Base-by-base conservation (phyloP, 192 early-diverging fungal genomes). In the Linderina pennispora region DNA sequence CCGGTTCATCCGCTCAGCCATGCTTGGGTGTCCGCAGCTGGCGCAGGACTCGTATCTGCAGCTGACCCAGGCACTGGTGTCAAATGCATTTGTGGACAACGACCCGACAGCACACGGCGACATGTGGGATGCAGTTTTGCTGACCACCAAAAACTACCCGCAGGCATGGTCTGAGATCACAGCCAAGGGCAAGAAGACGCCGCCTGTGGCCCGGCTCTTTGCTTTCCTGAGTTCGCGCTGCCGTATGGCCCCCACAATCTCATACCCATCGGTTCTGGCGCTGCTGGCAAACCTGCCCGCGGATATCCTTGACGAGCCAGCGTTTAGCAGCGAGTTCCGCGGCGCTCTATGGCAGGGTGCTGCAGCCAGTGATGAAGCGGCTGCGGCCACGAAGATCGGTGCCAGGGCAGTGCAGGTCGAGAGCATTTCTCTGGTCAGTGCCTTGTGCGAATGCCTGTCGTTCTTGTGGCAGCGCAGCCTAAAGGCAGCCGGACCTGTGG, bases 91-190 rank as follows among this genome's bases (percentile, higher is more conserved):
- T 58, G 56, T 51, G 1, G 92, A 97, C 43, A 81, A 77, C 65
- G 87, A 91, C 16, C 43, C 74, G 0, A 64, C 75, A 3, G 83
- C 77, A 16, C 86, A 90, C 44, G 64, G 77, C 4, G 87, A 89
- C 18, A 67, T 98, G 57, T 95, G 92, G 91, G 89, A 95, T 48
- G 71, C 95, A 6, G 54, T 96, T 6, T 61, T 96, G 43, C 48
- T 90, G 8, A 67, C 87, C 18, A 90, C 86, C 1, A 87, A 82
- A 43, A 77, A 65, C 23, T 83, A 79, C 34, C 84, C 86, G 4
- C 51, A 77, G 23, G 75, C 74, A 4, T 88, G 86, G 86, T 14
- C 26, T 3, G 23, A 14, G 0, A 53, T 36, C 8, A 36, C 20
- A 11, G 10, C 36, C 1, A 22, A 35, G 22, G 23, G 52, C 21